Conservation (phyloP, 345 rosid genomes). For the Euphorbia lathyris region DNA sequence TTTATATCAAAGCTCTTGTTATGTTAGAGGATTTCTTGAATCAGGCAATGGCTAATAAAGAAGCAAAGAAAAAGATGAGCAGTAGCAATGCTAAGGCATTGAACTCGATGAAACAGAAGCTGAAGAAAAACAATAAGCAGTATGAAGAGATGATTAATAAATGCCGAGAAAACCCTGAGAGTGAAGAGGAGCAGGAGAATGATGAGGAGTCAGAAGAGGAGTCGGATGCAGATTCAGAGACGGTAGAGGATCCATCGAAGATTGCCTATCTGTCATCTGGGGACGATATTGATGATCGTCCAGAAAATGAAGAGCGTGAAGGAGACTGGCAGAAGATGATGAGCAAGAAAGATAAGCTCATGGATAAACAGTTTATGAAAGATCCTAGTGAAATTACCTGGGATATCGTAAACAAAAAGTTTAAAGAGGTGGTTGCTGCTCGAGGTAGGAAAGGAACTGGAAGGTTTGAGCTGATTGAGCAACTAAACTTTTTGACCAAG, state of each 20-base stretch:
- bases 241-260: slow-evolving; percentile 38
- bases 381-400: slow-evolving; percentile 88
- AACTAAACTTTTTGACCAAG: slow-evolving; percentile 81
- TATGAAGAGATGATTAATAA: slow-evolving; percentile 78
- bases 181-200: slow-evolving; percentile 54
- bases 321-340: slow-evolving; percentile 72
- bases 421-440: slow-evolving; percentile 88
- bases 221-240: slow-evolving; percentile 40
- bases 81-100: slow-evolving; percentile 91
- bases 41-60: slow-evolving; percentile 83
- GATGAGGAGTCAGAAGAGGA: slow-evolving; percentile 56
- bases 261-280: no score
- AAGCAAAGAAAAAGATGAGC: slow-evolving; percentile 96
- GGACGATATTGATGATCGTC: slow-evolving; percentile 30
- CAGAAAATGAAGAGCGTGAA: slow-evolving; percentile 19
- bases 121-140: slow-evolving; percentile 83
- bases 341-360: slow-evolving; percentile 71
- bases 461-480: slow-evolving; percentile 89
- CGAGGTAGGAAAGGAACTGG: slow-evolving; percentile 98
- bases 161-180: slow-evolving; percentile 66
- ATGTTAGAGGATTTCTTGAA: slow-evolving; percentile 87
- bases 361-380: slow-evolving; percentile 68
- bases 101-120: slow-evolving; percentile 91
- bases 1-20: slow-evolving; percentile 75
- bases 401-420: slow-evolving; percentile 89